Evolutionary conservation across 139 green algal species (phyloP), one percentile per base, ranked within the genome.

Genomic region (Chlamydomonas incerta): DNA sequence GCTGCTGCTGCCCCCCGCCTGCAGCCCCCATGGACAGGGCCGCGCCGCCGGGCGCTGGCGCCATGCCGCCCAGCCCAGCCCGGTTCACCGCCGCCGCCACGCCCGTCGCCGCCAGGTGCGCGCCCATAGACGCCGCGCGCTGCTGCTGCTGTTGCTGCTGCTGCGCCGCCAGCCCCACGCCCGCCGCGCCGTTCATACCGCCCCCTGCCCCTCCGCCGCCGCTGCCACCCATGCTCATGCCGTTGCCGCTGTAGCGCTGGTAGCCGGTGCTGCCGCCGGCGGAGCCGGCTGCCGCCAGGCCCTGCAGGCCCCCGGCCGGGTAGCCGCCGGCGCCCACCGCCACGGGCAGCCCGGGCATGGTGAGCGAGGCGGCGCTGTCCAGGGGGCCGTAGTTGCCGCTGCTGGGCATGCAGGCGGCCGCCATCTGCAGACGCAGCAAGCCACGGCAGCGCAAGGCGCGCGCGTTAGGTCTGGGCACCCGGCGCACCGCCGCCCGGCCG

Each of bases 311-410:
- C 41, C 41, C 41, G 41, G 41, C 6, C 41, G 41, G 6, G 41
- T 50, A 50, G 41, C 41, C 41, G 41, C 41, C 41, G 60, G 4
- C 26, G 24, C 26, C 26, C 29, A 70, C 26, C 10, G 31, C 73
- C 57, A n/a, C 52, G 24, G 55, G 33, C 33, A 82, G 55, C 17
- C 55, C 74, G 34, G 57, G 74, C 55, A 70, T 82, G 74, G 29
- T 29, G 29, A 79, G 17, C 13, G 31, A 57, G 31, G 41, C 15
- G 73, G n/a, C 29, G 2, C 29, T 28, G 10, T 82, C 74, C 18
- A 82, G 21, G 74, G 33, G n/a, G 57, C 73, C 57, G 17, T 47
- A 52, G 72, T 29, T 65, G 28, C n/a, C n/a, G 4, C 47, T 66
- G 10, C 11, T 46, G 70, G 41, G 6, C 41, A 50, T 13, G 41